phyloP scores from a whole-genome alignment of 192 early-diverging fungal genomes.

The Mortierella hygrophila region DNA sequence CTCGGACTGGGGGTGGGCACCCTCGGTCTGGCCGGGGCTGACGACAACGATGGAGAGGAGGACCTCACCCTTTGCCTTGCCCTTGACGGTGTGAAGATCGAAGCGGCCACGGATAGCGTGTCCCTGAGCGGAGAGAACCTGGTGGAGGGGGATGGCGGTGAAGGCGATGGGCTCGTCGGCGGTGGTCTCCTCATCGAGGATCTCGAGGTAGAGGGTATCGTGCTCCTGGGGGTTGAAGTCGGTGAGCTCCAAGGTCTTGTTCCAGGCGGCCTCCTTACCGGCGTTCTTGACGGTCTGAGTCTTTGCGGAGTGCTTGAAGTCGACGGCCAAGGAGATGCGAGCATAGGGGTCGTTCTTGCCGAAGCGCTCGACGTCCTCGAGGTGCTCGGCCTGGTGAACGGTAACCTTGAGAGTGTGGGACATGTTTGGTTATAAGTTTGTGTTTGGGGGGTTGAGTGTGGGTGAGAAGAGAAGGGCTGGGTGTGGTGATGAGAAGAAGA shows the following conservation, averaged over 20 bases:
- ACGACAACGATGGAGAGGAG: slow-evolving; percentile 39
- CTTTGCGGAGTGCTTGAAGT: slow-evolving; percentile 49
- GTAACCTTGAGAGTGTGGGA: slow-evolving; percentile 38
- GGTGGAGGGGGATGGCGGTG: slow-evolving; percentile 59
- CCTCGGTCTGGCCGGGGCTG: slow-evolving; percentile 36
- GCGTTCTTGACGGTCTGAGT: slow-evolving; percentile 57
- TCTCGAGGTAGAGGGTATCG: slow-evolving; percentile 54
- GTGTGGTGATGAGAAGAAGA: not conserved
- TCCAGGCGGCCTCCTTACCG: slow-evolving; percentile 58
- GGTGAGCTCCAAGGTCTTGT: slow-evolving; percentile 53
- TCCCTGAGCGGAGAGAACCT: slow-evolving; percentile 47
- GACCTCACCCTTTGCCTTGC: slow-evolving; percentile 54
- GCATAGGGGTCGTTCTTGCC: slow-evolving; percentile 64
- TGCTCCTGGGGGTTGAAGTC: slow-evolving; percentile 38
- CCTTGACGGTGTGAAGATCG: slow-evolving; percentile 49
- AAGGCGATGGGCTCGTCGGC: slow-evolving; percentile 59
- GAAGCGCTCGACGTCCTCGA: slow-evolving; percentile 52
- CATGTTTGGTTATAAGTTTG: slow-evolving; percentile 37
- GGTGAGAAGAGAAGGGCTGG: not conserved
- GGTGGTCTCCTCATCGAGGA: slow-evolving; percentile 55
- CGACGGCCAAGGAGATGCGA: slow-evolving; percentile 45
- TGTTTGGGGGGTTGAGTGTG: not conserved
- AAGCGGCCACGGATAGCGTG: slow-evolving; percentile 42
- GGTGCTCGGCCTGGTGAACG: slow-evolving; percentile 36
- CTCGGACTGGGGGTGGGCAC: slow-evolving; percentile 1